Evolutionary conservation across 768 basidiomycete genomes (phyloP).

Genomic region (Trametes maxima): DNA sequence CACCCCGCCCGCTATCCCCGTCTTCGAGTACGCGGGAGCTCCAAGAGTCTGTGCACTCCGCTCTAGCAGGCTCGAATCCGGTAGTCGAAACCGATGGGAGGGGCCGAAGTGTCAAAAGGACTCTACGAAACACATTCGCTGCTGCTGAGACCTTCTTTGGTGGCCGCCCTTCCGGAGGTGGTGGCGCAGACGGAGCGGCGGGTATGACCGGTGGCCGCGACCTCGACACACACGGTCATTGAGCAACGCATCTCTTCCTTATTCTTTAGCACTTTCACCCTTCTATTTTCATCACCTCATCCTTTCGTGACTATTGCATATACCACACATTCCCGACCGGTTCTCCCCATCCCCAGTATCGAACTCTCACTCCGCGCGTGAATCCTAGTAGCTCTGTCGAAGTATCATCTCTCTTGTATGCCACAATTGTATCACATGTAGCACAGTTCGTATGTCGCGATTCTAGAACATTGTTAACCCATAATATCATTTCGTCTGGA

Average conservation of each 20-base stretch:
- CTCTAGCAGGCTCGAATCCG: constrained; percentile 29
- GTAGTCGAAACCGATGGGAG: constrained; percentile 40
- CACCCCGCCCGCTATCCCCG: constrained; percentile 29
- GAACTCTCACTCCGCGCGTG: not conserved
- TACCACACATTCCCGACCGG: constrained; percentile 2
- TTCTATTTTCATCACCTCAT: not conserved
- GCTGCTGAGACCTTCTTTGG: constrained; percentile 75
- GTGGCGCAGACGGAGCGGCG: constrained; percentile 23
- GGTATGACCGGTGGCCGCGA: constrained; percentile 24
- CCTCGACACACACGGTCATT: constrained; percentile 25
- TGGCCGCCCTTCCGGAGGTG: constrained; percentile 35
- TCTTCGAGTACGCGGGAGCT: constrained; percentile 42
- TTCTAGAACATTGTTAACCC: constrained; percentile 4
- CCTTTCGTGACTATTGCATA: not conserved
- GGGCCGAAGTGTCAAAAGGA: constrained; percentile 65
- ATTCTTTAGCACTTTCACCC: not conserved
- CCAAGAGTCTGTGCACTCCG: constrained; percentile 42
- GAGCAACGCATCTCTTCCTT: not conserved
- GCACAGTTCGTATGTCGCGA: not conserved
- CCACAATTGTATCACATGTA: constrained; percentile 15
- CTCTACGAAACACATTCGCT: constrained; percentile 65
- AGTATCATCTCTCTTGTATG: constrained; percentile 8
- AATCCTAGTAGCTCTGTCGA: constrained; percentile 1
- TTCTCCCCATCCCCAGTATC: not conserved
- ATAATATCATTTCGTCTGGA: not conserved